Evolutionary conservation across 1,139 yeast genomes (phyloP).

Genomic region (Yarrowia galli): DNA sequence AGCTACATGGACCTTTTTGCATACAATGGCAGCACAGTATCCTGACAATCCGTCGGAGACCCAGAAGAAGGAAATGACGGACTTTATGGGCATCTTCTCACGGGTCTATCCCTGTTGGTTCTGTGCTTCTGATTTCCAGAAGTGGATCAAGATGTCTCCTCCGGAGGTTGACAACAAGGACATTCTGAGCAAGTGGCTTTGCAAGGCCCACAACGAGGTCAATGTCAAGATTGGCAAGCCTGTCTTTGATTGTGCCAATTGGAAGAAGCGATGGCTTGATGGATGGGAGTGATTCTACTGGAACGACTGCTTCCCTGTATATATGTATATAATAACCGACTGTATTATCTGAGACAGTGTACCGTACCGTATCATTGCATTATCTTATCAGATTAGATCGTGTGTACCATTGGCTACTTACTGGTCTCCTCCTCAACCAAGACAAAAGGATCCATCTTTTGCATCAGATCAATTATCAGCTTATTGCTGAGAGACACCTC

Average conservation of each 20-base stretch:
- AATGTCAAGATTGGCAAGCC: slow-evolving; percentile 86
- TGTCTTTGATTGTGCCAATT: slow-evolving; percentile 80
- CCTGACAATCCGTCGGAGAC: slow-evolving; percentile 69
- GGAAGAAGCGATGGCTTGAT: slow-evolving; percentile 90
- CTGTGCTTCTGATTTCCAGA: slow-evolving; percentile 86
- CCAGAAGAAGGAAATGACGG: slow-evolving; percentile 74
- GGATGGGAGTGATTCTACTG: slow-evolving; percentile 49
- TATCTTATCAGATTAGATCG: background rate
- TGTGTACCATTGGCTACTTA: too few species aligned
- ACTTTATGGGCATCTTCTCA: slow-evolving; percentile 74
- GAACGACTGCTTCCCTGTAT: background rate
- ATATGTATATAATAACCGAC: slow-evolving; percentile 17
- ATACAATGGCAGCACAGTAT: slow-evolving; percentile 87
- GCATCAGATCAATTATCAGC: background rate
- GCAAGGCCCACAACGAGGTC: slow-evolving; percentile 93
- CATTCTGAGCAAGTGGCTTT: slow-evolving; percentile 87
- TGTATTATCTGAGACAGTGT: slow-evolving; percentile 5
- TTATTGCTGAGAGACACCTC: slow-evolving; percentile 15
- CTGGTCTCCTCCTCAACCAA: background rate
- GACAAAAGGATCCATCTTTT: slow-evolving; percentile 18
- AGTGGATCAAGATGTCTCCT: slow-evolving; percentile 61
- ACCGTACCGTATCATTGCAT: too few species aligned
- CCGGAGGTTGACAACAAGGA: slow-evolving; percentile 77
- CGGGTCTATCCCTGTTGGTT: slow-evolving; percentile 92
- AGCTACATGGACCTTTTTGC: slow-evolving; percentile 92